phyloP scores from a whole-genome alignment of 129 eudicot species.

The Helichrysum umbraculigerum region DNA sequence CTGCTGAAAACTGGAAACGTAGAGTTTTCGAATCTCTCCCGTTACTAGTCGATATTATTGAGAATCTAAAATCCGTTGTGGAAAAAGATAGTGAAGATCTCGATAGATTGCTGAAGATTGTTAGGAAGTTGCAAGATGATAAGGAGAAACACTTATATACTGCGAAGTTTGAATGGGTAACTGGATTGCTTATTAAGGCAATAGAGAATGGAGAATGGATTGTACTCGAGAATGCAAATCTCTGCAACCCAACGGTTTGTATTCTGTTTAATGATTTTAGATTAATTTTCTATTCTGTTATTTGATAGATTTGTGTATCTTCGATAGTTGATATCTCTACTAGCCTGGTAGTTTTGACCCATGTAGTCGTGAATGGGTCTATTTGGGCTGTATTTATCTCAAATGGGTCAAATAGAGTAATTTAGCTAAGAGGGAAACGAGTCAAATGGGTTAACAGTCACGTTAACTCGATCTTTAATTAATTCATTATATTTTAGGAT shows the following conservation, averaged over 20 bases:
- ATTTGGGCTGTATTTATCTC: not conserved
- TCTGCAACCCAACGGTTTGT: constrained; percentile 98
- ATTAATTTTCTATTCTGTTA: not conserved
- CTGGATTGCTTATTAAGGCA: constrained; percentile 79
- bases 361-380: not conserved
- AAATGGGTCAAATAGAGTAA: not conserved
- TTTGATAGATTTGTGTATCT: not conserved
- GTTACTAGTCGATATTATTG: constrained; percentile 55
- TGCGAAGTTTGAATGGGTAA: constrained; percentile 93
- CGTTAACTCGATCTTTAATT: not conserved
- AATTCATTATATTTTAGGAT: not conserved
- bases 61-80: constrained; percentile 39
- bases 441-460: not conserved
- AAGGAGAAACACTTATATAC: constrained; percentile 40
- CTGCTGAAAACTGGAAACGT: constrained; percentile 38
- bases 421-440: not conserved
- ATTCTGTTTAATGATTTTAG: not conserved
- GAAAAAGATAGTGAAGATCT: constrained; percentile 53
- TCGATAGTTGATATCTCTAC: not conserved
- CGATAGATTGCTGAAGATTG: constrained; percentile 42
- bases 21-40: constrained; percentile 39
- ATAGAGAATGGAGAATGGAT: constrained; percentile 98
- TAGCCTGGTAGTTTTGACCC: not conserved
- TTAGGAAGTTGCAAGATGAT: constrained; percentile 56
- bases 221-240: constrained; percentile 91